A percentile compares a stretch with the other conserved stretches of the same genome.
phyloP scores from a whole-genome alignment of 2,329 filamentous ascomycete species.

The Fusarium odoratissimum region DNA sequence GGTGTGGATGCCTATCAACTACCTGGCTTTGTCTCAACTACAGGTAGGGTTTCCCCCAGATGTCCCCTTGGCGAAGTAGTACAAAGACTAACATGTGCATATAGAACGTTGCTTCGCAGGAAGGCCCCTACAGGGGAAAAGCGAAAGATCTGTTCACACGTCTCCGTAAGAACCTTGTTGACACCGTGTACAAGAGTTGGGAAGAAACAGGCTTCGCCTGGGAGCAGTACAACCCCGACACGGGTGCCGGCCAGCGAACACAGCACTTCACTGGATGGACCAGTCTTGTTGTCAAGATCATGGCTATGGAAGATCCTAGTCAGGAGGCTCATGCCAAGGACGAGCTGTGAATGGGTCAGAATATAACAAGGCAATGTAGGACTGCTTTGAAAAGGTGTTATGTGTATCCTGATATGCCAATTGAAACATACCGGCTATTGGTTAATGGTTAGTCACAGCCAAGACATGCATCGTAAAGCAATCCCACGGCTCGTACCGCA shows the following conservation, averaged over 20 bases:
- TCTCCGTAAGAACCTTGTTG: constrained; percentile 85
- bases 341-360: constrained; percentile 56
- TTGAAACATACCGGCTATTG: constrained; percentile 1
- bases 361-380: constrained; percentile 1
- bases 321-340: constrained; percentile 53
- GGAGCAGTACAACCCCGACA: constrained; percentile 98
- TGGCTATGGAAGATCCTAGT: constrained; percentile 85
- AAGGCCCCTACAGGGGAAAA: constrained; percentile 74
- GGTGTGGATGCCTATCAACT: constrained; percentile 97
- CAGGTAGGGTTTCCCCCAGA: constrained; percentile 67
- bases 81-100: constrained; percentile 46
- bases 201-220: constrained; percentile 93
- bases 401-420: constrained; percentile 14
- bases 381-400: constrained; percentile 3
- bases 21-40: constrained; percentile 82
- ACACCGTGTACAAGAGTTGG: constrained; percentile 91
- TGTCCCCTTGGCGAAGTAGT: neutral
- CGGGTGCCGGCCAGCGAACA: constrained; percentile 90
- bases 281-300: constrained; percentile 96
- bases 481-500: constrained; percentile 21
- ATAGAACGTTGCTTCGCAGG: constrained; percentile 71
- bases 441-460: neutral
- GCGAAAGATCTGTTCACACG: constrained; percentile 80
- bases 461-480: constrained; percentile 20
- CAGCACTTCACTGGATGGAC: constrained; percentile 99